Percentiles rank a stretch among this genome's conserved stretches.
These are phyloP conservation scores for Penicillium concentricum DNA, from an alignment of 2,329 filamentous ascomycete species.

Conservation along the genomic window DNA sequence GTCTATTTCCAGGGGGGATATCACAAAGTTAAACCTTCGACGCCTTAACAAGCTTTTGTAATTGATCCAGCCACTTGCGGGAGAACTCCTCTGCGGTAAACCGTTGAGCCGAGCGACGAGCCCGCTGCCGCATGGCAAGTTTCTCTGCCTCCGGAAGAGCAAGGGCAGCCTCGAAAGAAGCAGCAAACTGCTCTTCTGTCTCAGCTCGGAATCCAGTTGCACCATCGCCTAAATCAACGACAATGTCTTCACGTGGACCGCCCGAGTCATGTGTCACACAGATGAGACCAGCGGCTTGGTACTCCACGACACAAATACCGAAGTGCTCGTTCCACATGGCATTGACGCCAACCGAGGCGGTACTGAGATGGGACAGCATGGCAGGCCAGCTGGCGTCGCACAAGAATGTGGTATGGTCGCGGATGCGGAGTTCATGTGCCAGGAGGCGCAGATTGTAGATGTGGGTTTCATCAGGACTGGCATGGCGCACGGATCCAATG, in stretches of 20 bases:
- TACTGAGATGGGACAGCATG: slow-evolving; percentile 75
- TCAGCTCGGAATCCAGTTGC: slow-evolving; percentile 86
- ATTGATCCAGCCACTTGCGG: slow-evolving; percentile 71
- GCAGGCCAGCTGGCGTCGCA: slow-evolving; percentile 87
- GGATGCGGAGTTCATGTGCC: slow-evolving; percentile 81
- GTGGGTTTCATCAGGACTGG: slow-evolving; percentile 49
- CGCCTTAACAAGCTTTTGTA: slow-evolving; percentile 66
- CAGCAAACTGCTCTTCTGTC: slow-evolving; percentile 74
- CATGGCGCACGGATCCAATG: slow-evolving; percentile 85
- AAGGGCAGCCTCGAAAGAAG: slow-evolving; percentile 75
- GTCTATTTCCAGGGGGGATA: slow-evolving; percentile 12
- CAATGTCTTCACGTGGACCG: slow-evolving; percentile 91
- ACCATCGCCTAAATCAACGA: slow-evolving; percentile 73
- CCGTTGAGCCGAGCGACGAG: slow-evolving; percentile 72
- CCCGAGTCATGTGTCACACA: slow-evolving; percentile 91
- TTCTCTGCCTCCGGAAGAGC: slow-evolving; percentile 61
- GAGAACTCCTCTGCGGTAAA: slow-evolving; percentile 89
- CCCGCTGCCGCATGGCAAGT: slow-evolving; percentile 70
- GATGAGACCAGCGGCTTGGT: slow-evolving; percentile 91
- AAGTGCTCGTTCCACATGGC: slow-evolving; percentile 99
- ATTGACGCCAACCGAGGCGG: slow-evolving; percentile 83
- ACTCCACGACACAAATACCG: slow-evolving; percentile 96
- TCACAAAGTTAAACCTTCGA: slow-evolving; percentile 8
- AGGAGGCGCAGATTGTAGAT: slow-evolving; percentile 87
- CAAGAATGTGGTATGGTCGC: slow-evolving; percentile 80